These are phyloP conservation scores for Penicillium paxilli DNA, from an alignment of 495 filamentous ascomycete genomes.

Conservation along the genomic window DNA sequence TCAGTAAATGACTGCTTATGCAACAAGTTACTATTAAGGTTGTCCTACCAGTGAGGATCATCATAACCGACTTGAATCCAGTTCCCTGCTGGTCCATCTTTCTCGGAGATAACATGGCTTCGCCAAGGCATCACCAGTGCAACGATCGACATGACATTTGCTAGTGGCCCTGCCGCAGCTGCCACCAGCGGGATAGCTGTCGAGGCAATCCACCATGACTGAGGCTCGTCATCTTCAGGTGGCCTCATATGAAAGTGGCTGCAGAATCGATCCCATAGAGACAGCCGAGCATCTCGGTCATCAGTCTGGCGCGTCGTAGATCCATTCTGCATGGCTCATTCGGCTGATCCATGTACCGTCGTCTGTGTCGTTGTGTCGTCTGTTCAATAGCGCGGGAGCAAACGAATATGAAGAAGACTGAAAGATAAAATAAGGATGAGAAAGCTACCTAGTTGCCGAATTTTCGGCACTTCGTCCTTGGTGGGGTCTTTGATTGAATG, in stretches of 20 bases:
- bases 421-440: background rate
- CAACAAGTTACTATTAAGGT: too few species aligned
- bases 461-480: background rate
- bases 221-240: slow-evolving; percentile 49
- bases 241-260: slow-evolving; percentile 41
- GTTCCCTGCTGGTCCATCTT: slow-evolving; percentile 31
- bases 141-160: slow-evolving; percentile 75
- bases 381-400: background rate
- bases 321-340: slow-evolving; percentile 23
- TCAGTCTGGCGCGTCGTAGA: slow-evolving; percentile 4
- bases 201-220: slow-evolving; percentile 77
- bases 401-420: background rate
- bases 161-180: slow-evolving; percentile 69
- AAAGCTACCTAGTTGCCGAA: background rate
- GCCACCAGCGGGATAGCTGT: slow-evolving; percentile 75
- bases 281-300: background rate
- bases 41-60: slow-evolving; percentile 57
- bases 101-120: slow-evolving; percentile 34
- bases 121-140: slow-evolving; percentile 70
- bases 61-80: slow-evolving; percentile 38
- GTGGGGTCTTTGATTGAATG: background rate
- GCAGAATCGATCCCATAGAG: slow-evolving; percentile 18
- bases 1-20: too few species aligned
- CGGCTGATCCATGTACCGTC: slow-evolving; percentile 3
- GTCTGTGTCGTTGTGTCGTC: background rate